These are phyloP conservation scores for Cladorrhinum samala DNA, from an alignment of 495 filamentous ascomycete genomes.

Conservation along the genomic window DNA sequence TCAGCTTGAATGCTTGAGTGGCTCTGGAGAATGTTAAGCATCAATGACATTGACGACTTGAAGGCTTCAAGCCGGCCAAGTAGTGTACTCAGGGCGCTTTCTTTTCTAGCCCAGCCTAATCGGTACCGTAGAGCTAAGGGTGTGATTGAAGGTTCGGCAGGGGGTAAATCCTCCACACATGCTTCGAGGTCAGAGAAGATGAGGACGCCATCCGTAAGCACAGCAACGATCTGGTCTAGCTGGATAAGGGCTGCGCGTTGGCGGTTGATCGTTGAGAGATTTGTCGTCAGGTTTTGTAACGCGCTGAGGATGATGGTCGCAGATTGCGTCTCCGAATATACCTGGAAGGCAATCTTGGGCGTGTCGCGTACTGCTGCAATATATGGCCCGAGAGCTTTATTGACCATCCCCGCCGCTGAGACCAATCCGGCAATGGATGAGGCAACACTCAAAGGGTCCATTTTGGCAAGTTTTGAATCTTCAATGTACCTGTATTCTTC, in stretches of 20 bases:
- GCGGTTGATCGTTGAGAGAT: slow-evolving; percentile 6
- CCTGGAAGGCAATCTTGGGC: slow-evolving; percentile 12
- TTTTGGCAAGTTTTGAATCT: not conserved
- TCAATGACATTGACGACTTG: slow-evolving; percentile 13
- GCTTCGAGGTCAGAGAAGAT: slow-evolving; percentile 24
- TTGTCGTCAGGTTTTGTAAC: slow-evolving; percentile 9
- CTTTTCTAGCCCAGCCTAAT: slow-evolving; percentile 18
- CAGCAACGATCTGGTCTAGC: slow-evolving; percentile 20
- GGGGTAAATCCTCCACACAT: slow-evolving; percentile 1
- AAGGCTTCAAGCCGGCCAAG: slow-evolving; percentile 16
- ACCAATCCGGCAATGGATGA: slow-evolving; percentile 19
- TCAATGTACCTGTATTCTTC: too few relatives aligned
- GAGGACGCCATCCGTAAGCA: slow-evolving; percentile 20
- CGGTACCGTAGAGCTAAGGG: slow-evolving; percentile 4
- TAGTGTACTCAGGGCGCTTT: slow-evolving; percentile 5
- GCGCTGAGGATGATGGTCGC: slow-evolving; percentile 9
- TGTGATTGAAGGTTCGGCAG: not conserved
- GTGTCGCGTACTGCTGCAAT: slow-evolving; percentile 12
- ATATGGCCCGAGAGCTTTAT: slow-evolving; percentile 16
- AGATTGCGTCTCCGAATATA: slow-evolving; percentile 13
- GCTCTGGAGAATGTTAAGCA: slow-evolving; percentile 18
- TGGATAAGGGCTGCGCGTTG: slow-evolving; percentile 9
- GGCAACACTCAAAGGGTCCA: slow-evolving; percentile 20
- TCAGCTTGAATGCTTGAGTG: slow-evolving; percentile 8
- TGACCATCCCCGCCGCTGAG: slow-evolving; percentile 11